phyloP scores from a whole-genome alignment of 129 eudicot species.

The Helianthus tuberosus region DNA sequence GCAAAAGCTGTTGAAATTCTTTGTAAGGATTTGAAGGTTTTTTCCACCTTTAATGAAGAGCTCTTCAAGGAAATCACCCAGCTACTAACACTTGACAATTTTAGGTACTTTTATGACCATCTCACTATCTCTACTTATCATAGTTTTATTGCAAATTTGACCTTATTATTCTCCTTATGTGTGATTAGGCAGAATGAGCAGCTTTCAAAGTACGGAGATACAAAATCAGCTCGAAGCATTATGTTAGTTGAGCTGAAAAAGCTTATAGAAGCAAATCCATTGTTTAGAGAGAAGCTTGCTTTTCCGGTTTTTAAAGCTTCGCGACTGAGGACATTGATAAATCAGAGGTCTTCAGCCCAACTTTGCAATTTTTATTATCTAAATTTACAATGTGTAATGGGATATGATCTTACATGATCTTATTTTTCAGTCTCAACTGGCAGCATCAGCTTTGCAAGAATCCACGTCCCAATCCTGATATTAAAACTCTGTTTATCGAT shows the following conservation, averaged over 20 bases:
- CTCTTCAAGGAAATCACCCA: constrained; percentile 96
- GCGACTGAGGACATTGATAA: constrained; percentile 74
- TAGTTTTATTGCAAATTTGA: not conserved
- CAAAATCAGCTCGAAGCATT: constrained; percentile 74
- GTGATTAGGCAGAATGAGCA: constrained; percentile 76
- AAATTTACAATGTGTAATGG: not conserved
- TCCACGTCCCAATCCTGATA: constrained; percentile 91
- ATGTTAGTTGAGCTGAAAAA: constrained; percentile 82
- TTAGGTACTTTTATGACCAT: constrained; percentile 57
- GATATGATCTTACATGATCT: constrained; percentile 10
- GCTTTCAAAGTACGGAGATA: constrained; percentile 88
- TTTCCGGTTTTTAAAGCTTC: constrained; percentile 78
- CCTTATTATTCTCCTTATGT: not conserved
- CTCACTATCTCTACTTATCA: not conserved
- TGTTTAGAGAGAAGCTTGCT: constrained; percentile 81
- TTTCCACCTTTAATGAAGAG: constrained; percentile 87
- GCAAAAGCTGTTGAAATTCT: constrained; percentile 92
- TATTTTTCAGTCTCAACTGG: constrained; percentile 81
- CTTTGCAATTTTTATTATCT: constrained; percentile 13
- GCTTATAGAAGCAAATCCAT: constrained; percentile 87
- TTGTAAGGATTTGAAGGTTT: constrained; percentile 83
- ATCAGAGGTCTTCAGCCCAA: constrained; percentile 64
- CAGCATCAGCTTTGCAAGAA: constrained; percentile 96
- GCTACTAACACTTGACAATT: constrained; percentile 82
- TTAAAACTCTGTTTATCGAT: constrained; percentile 79